These are phyloP conservation scores for Neckera pumila DNA, from an alignment of 225 moss, liverwort and hornwort genomes.

Conservation along the genomic window DNA sequence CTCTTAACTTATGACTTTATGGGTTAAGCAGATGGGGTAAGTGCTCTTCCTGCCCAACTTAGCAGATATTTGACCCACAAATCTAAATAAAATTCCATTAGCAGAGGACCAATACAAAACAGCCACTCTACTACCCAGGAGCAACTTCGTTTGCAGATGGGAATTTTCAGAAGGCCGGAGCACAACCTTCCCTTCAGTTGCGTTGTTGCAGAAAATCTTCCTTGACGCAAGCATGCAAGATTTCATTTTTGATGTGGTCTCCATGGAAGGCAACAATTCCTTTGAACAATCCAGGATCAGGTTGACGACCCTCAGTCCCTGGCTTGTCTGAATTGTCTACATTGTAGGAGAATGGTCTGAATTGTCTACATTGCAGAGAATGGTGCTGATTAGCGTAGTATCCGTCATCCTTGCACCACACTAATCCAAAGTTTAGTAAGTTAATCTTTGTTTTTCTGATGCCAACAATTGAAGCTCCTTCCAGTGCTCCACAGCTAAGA, in stretches of 20 bases:
- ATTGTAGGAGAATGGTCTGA: too few relatives aligned
- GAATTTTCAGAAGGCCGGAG: not conserved
- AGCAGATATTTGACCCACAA: too few relatives aligned
- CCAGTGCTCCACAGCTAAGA: not conserved
- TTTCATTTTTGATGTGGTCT: not conserved
- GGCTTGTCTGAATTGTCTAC: not conserved
- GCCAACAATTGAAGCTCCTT: not conserved
- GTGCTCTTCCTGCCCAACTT: not conserved
- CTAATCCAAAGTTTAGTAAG: not conserved
- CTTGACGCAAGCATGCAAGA: not conserved
- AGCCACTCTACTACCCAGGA: not conserved
- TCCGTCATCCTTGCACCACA: not conserved
- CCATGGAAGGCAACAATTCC: not conserved
- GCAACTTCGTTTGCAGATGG: not conserved
- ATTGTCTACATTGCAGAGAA: too few relatives aligned
- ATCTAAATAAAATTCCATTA: not conserved
- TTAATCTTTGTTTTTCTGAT: not conserved
- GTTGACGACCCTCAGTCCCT: not conserved
- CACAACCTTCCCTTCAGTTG: too few relatives aligned
- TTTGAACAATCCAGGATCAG: not conserved
- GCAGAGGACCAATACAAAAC: too few relatives aligned
- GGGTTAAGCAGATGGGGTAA: not conserved
- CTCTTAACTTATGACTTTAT: not conserved
- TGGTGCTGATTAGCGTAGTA: not conserved
- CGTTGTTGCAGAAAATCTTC: not conserved